Base-by-base conservation (phyloP, 1,284 basidiomycete genomes). In the Rhizopogon parksii region DNA sequence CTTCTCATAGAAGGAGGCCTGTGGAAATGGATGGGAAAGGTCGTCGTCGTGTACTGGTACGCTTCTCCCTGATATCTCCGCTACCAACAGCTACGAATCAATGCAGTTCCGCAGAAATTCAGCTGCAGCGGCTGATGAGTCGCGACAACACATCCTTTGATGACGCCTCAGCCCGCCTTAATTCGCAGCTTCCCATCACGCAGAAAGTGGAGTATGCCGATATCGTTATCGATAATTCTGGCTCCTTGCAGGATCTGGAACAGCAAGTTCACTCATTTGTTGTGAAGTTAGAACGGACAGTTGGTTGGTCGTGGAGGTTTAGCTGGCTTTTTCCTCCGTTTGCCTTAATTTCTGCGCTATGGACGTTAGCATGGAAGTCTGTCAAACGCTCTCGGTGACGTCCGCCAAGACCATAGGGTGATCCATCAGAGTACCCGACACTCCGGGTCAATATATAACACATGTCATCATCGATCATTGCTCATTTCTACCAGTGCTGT, bases 41-140 rank as follows among this genome's bases (percentile, higher is more conserved):
- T 95, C 8, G 79, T 95, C 2, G 82, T 99, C 14, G 93, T 97
- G 2, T 96, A 91, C 61, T 93, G 88, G 91, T 92, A 54, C 53
- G 84, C 61, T 30, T 50, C 30, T 37, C 27, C 32, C 12, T 45
- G 8, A 21, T 21, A 34, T 8, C 17, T 34, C 27, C 49, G 3
- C 6, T 40, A 35, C 43, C 21, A 11, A 19, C 19, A 34, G 6
- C 25, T 12, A 40, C 34, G 5, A 46, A 30, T 14, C 14, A 30
- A 6, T 38, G 11, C 57, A 90, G 89, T 62, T 83, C 85, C 4
- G 70, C 78, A 7, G 81, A 85, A 53, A 76, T 91, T 1, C 93
- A 96, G 63, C 76, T 95, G 0, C 77, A 83, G 48, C 83, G 93
- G 11, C 78, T 96, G 17, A 85, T 88, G 73, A 63, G 71, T 6